Evolutionary conservation across 1,284 basidiomycete genomes (phyloP).

Genomic region (Leccinum griseonigrum): DNA sequence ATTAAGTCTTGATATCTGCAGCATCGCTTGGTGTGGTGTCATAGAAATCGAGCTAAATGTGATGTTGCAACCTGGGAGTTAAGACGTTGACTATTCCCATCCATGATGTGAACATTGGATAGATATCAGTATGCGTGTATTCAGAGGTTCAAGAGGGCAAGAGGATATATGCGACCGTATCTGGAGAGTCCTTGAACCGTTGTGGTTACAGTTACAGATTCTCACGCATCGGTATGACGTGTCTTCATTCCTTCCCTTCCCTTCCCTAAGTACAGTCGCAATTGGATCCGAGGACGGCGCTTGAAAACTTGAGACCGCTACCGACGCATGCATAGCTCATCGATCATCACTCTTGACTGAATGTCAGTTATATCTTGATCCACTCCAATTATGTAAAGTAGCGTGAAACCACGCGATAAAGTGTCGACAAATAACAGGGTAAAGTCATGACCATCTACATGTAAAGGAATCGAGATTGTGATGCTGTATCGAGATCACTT

Average conservation of each 20-base stretch:
- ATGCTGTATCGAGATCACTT: slow-evolving; percentile 4
- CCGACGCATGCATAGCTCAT: background rate
- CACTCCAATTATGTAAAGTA: background rate
- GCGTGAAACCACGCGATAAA: background rate
- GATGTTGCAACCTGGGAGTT: background rate
- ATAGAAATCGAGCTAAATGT: background rate
- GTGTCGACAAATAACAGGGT: background rate
- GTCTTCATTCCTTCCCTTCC: background rate
- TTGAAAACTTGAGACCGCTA: background rate
- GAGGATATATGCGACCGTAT: background rate
- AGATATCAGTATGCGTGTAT: background rate
- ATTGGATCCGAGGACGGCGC: background rate
- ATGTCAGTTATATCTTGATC: background rate
- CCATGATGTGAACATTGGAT: background rate
- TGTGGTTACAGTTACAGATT: background rate
- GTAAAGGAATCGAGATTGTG: slow-evolving; percentile 2
- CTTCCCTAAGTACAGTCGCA: background rate
- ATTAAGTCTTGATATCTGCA: background rate
- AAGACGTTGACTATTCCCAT: background rate
- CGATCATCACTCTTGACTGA: background rate
- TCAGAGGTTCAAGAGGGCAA: background rate
- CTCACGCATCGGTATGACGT: background rate
- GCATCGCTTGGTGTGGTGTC: background rate
- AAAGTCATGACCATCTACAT: slow-evolving; percentile 12
- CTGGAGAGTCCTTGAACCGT: background rate